phyloP scores from a whole-genome alignment of 2,329 filamentous ascomycete genomes.

The Tolypocladium nubicola region DNA sequence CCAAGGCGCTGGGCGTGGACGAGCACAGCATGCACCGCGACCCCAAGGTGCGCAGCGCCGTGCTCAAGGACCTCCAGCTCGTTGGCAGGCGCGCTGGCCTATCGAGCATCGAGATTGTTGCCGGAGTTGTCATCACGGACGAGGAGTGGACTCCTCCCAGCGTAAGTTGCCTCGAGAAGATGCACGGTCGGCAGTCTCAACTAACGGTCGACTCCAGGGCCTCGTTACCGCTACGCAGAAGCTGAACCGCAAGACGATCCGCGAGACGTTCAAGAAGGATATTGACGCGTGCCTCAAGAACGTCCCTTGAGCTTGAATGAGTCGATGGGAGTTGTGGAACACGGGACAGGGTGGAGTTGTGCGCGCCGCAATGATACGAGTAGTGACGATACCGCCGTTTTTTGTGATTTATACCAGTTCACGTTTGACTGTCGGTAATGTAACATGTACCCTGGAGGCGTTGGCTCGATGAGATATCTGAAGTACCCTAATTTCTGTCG shows the following conservation, averaged over 20 bases:
- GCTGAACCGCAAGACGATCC: constrained; percentile 43
- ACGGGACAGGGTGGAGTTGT: background rate
- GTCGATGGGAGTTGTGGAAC: background rate
- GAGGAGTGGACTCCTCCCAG: constrained; percentile 83
- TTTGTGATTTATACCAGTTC: background rate
- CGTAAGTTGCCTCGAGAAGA: constrained; percentile 41
- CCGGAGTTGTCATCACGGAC: constrained; percentile 66
- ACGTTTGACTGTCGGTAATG: constrained; percentile 1
- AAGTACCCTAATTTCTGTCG: background rate
- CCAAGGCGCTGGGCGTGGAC: constrained; percentile 49
- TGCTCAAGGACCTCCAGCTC: constrained; percentile 57
- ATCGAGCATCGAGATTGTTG: constrained; percentile 60
- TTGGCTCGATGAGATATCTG: constrained; percentile 1
- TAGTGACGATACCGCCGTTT: background rate
- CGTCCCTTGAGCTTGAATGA: constrained; percentile 7
- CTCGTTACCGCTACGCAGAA: constrained; percentile 53
- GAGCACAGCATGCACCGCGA: constrained; percentile 59
- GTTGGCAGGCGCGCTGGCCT: constrained; percentile 58
- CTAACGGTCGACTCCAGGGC: constrained; percentile 29
- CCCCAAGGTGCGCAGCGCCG: constrained; percentile 48
- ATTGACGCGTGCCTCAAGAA: constrained; percentile 33
- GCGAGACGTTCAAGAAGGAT: constrained; percentile 38
- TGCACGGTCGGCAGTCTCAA: background rate
- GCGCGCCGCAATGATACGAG: background rate
- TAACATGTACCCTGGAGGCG: background rate